Evolutionary conservation across 768 basidiomycete genomes (phyloP), one percentile per base, ranked within the genome.

Genomic region (Tephrocybe sp.): DNA sequence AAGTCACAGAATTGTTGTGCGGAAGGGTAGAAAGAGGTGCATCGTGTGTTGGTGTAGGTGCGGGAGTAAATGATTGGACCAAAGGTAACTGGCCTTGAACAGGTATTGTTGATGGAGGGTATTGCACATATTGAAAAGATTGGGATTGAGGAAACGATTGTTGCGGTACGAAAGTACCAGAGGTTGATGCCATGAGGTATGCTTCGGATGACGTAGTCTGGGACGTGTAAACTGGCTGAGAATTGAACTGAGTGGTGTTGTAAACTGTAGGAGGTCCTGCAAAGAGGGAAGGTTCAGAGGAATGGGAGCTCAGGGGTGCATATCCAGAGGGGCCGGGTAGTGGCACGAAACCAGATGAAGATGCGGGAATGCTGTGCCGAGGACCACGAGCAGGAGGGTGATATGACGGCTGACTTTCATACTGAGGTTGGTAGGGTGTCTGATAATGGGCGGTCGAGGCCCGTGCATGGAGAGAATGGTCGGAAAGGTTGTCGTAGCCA

Each of bases 311-410:
- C 45, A 69, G 58, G 18, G 72, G 66, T n/a, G 62, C 48, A 58
- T 75, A 77, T 41, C 67, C 63, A 5, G 75, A 65, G 11, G 73
- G 59, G 31, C 66, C 74, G 22, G 74, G 62, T 37, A 86, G 60
- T 31, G 87, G 83, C 45, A 80, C 69, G 58, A 89, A 91, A 11
- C 88, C 87, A 9, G 87, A 86, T 0, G 87, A 82, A 6, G 81
- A 68, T 1, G 78, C 60, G 16, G 87, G 86, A 51, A 87, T 69
- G 56, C 84, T 89, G 56, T 86, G 83, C 44, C 88, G 75, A 11
- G 86, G 80, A 27, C 79, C 80, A 56, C 75, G 74, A 24, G 64
- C 59, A 1, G 75, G 60, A 39, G 73, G 64, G 4, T 69, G 72
- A 46, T 71, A 67, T 22, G 70, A 39, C 18, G 69, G 57, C 4